phyloP scores from a whole-genome alignment of 805 yeast species.

The Saccharomyces cerevisiae region DNA sequence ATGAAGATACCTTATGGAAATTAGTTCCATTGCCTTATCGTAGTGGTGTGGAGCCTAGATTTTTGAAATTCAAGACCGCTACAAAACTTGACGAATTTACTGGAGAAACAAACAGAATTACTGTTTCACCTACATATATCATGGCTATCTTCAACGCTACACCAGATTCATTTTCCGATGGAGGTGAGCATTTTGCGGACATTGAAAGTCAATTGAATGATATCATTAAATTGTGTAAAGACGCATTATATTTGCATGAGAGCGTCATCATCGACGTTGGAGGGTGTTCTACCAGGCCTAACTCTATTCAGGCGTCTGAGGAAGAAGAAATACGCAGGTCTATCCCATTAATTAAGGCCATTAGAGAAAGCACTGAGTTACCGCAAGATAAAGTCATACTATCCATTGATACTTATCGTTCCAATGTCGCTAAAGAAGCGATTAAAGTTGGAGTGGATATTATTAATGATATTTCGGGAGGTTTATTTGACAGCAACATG shows the following conservation, averaged over 20 bases:
- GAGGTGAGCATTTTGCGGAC: slow-evolving; percentile 40
- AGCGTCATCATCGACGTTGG: slow-evolving; percentile 72
- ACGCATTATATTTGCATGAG: slow-evolving; percentile 45
- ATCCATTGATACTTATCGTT: slow-evolving; percentile 83
- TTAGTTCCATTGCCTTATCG: slow-evolving; percentile 37
- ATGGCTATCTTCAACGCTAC: slow-evolving; percentile 90
- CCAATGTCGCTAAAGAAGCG: slow-evolving; percentile 62
- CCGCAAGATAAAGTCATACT: slow-evolving; percentile 40
- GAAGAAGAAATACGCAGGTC: slow-evolving; percentile 68
- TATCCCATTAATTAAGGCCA: slow-evolving; percentile 55
- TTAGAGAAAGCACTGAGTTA: slow-evolving; percentile 39
- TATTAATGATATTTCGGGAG: slow-evolving; percentile 85
- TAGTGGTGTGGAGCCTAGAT: slow-evolving; percentile 17
- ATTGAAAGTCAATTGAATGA: slow-evolving; percentile 36
- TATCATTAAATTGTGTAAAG: slow-evolving; percentile 42
- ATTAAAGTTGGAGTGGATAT: slow-evolving; percentile 79
- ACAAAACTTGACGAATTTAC: slow-evolving; percentile 40
- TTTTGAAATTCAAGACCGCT: slow-evolving; percentile 20
- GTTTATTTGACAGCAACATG: slow-evolving; percentile 58
- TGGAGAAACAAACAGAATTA: slow-evolving; percentile 29
- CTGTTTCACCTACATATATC: slow-evolving; percentile 41
- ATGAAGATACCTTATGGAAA: slow-evolving; percentile 42
- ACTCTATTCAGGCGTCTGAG: slow-evolving; percentile 50
- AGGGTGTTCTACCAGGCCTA: slow-evolving; percentile 91
- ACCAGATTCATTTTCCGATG: slow-evolving; percentile 94